Evolutionary conservation across 208 protist genomes (phyloP).

Genomic region (Trypanosoma cruzi): DNA sequence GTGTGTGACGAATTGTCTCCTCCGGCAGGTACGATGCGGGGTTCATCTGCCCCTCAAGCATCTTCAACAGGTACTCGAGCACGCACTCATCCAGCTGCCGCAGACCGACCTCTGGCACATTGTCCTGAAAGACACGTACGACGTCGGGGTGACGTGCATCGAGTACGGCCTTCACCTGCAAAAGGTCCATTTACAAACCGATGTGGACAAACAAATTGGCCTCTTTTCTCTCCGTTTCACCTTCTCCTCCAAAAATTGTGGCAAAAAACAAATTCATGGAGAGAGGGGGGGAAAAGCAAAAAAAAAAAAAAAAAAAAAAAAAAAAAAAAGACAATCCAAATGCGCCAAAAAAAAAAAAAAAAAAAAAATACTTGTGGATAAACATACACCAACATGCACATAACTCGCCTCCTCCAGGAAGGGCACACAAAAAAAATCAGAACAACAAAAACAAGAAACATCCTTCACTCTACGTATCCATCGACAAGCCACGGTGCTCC

Average conservation of each 20-base stretch:
- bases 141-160: constrained; percentile 53
- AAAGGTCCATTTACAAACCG: constrained; percentile 50
- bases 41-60: constrained; percentile 87
- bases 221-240: not conserved
- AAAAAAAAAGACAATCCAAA: constrained; percentile 1
- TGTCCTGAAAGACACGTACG: constrained; percentile 61
- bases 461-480: constrained; percentile 19
- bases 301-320: constrained; percentile 6
- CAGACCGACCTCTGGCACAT: constrained; percentile 72
- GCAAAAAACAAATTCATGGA: too few relatives aligned
- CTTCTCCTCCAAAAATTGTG: not conserved
- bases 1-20: constrained; percentile 70
- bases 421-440: not conserved
- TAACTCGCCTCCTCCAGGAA: not conserved
- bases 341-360: too few relatives aligned
- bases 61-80: constrained; percentile 80
- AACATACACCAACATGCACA: too few relatives aligned
- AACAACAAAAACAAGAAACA: not conserved
- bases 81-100: constrained; percentile 79
- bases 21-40: constrained; percentile 81
- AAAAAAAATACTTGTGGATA: not conserved
- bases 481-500: constrained; percentile 43
- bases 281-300: too few relatives aligned
- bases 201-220: not conserved
- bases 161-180: constrained; percentile 57